Percentiles rank a stretch among this genome's conserved stretches.
Evolutionary conservation across 768 basidiomycete species (phyloP).

Genomic region (Mycena metata): DNA sequence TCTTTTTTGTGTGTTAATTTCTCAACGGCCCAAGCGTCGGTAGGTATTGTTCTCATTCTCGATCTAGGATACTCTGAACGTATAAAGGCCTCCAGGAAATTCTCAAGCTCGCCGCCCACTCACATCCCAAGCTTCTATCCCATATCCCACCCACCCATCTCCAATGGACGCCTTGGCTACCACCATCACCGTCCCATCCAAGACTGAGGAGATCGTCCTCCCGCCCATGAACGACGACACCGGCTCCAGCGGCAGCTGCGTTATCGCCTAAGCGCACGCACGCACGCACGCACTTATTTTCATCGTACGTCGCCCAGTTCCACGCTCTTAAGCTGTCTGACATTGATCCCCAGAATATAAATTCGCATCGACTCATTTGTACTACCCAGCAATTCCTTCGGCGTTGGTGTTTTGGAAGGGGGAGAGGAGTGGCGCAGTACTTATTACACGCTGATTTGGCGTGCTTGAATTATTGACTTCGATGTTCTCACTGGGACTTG

Average conservation of each 20-base stretch:
- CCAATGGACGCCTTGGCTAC: conserved; percentile 35
- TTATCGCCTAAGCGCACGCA: conserved; percentile 10
- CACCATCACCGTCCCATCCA: conserved; percentile 25
- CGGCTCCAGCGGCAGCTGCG: conserved; percentile 28
- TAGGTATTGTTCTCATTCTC: conserved; percentile 18
- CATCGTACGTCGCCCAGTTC: neutral
- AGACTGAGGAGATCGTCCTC: conserved; percentile 32
- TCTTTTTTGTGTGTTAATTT: no score
- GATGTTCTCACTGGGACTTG: no score
- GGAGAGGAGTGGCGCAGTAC: no score
- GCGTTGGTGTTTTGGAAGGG: no score
- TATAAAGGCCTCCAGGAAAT: conserved; percentile 5
- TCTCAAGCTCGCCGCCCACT: conserved; percentile 7
- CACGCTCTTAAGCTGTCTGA: no score
- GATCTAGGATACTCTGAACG: no score
- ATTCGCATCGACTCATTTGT: no score
- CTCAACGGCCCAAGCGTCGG: no score
- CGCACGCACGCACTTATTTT: neutral
- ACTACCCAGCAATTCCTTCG: no score
- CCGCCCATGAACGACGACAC: conserved; percentile 35
- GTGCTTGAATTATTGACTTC: no score
- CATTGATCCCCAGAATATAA: no score
- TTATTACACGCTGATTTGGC: no score
- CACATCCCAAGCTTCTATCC: conserved; percentile 10
- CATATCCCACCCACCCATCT: conserved; percentile 3